Conservation (phyloP, 1,284 basidiomycete species). For the Irpex sp. region DNA sequence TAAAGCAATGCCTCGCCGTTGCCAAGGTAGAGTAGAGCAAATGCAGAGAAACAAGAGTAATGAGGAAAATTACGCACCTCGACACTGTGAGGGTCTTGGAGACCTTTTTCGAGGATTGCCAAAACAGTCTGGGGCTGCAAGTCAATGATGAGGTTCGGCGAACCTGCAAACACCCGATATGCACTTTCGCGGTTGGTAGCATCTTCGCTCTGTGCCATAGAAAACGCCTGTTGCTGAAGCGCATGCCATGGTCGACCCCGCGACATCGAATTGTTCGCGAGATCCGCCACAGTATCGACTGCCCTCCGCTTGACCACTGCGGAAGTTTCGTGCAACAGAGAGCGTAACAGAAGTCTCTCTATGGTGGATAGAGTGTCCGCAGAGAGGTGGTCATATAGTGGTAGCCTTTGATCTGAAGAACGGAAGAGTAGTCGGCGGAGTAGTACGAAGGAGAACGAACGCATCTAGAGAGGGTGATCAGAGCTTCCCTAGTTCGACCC, state of each 20-base stretch:
- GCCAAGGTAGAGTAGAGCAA: neutral
- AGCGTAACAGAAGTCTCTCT: constrained; percentile 67
- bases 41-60: neutral
- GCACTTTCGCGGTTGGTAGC: constrained; percentile 49
- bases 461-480: constrained; percentile 48
- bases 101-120: constrained; percentile 56
- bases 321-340: constrained; percentile 56
- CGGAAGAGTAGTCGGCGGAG: constrained; percentile 74
- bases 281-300: constrained; percentile 69
- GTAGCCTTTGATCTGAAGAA: constrained; percentile 31
- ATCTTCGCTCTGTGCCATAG: constrained; percentile 50
- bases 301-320: constrained; percentile 60
- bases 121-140: constrained; percentile 65
- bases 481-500: neutral
- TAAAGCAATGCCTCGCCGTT: neutral
- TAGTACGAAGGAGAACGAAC: constrained; percentile 76
- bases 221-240: constrained; percentile 65
- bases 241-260: constrained; percentile 77
- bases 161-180: constrained; percentile 64
- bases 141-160: constrained; percentile 69
- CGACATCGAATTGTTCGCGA: constrained; percentile 68
- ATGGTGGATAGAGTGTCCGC: constrained; percentile 59
- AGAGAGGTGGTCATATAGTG: constrained; percentile 73
- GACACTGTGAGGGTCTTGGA: constrained; percentile 59
- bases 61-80: constrained; percentile 42